Conservation (phyloP, 345 rosid species). For the Physaria fendleri region DNA sequence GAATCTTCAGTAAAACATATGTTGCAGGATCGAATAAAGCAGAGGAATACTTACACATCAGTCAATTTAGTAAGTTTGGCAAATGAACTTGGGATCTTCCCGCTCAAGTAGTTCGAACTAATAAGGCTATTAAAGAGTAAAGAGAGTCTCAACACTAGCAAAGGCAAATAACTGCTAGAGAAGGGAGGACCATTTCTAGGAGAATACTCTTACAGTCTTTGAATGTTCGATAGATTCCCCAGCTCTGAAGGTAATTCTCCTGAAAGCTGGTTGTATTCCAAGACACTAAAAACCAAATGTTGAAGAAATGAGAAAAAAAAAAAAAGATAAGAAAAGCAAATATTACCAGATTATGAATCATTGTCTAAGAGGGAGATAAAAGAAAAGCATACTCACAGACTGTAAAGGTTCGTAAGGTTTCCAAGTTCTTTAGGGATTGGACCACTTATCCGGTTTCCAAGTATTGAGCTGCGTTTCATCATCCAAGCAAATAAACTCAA, state of each 20-base stretch:
- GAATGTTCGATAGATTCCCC: constrained; percentile 23
- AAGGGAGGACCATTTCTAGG: background rate
- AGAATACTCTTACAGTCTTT: constrained; percentile 20
- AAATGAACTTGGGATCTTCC: constrained; percentile 45
- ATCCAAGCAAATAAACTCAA: constrained; percentile 4
- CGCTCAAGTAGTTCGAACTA: constrained; percentile 47
- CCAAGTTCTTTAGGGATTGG: constrained; percentile 46
- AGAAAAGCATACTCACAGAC: constrained; percentile 38
- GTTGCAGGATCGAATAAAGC: background rate
- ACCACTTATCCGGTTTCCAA: constrained; percentile 47
- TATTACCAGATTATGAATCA: background rate
- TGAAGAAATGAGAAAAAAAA: background rate
- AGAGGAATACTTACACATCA: constrained; percentile 38
- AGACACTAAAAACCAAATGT: constrained; percentile 14
- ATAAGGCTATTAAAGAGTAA: constrained; percentile 29
- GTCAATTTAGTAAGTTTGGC: constrained; percentile 33
- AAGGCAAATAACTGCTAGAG: background rate
- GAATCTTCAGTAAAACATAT: background rate
- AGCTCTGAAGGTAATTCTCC: constrained; percentile 43
- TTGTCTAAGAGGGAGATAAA: background rate
- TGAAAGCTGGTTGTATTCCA: constrained; percentile 36
- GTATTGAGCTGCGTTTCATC: constrained; percentile 33
- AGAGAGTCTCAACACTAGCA: constrained; percentile 1
- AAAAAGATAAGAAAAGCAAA: background rate
- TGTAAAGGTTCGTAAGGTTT: constrained; percentile 34